Base-by-base conservation (phyloP, 495 filamentous ascomycete species). In the Penicillium coffeae region DNA sequence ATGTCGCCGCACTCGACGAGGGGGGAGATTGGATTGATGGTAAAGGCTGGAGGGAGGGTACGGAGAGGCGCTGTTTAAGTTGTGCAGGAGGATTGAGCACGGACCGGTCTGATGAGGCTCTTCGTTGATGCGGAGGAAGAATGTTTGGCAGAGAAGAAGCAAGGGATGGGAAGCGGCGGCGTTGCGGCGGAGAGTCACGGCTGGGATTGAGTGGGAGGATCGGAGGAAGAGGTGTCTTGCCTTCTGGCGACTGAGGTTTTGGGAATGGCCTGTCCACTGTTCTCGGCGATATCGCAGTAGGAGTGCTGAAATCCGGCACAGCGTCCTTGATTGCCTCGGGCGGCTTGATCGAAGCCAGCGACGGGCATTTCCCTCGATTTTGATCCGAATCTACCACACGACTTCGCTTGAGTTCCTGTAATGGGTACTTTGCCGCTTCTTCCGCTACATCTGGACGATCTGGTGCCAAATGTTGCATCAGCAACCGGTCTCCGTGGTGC, bases 381-480 rank as follows among this genome's bases (percentile, higher is more conserved):
- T 4, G 47, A 25, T 27, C 21, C 42, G 10, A 9, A 35, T 21
- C 42, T 21, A 14, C 39, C 3, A 19, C 32, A 20, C 42, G 48
- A 40, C 52, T 51, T 35, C 44, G 48, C 33, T 41, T 47, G 18
- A 38, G 39, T 2, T 41, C 51, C 18, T 58, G 54, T 38, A 60
- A 35, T 21, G 62, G 54, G 35, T 33, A n/a, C 2, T 52, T 36
- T 22, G 47, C 38, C 39, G 62, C 66, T 51, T 56, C 42, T 21
- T 56, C 46, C 9, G 74, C 73, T 50, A 76, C 56, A 46, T 78
- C 73, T 33, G 72, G 75, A 50, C 62, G 62, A 51, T 70, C 67
- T 47, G 69, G 69, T 33, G 58, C 73, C 66, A 77, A 51, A 68
- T 60, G 58, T n/a, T 59, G 54, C 48, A 79, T 72, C 53, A 77